Conservation (phyloP, 73 alveolate species). For the Paramecium caudatum region DNA sequence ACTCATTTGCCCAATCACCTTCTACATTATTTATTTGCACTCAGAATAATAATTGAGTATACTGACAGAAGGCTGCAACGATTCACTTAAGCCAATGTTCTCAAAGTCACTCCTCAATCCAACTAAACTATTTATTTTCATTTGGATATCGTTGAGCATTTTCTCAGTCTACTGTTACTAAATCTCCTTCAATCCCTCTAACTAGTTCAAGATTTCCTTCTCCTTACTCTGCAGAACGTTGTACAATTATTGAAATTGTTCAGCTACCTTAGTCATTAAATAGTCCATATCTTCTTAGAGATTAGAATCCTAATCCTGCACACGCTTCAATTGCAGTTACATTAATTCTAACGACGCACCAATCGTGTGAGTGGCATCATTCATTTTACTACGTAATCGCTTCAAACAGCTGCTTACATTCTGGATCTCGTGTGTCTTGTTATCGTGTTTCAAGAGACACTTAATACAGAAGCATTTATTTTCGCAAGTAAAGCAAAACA, state of each 20-base stretch:
- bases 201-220: background rate
- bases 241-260: constrained; percentile 25
- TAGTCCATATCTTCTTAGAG: constrained; percentile 39
- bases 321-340: constrained; percentile 47
- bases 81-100: constrained; percentile 66
- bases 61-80: constrained; percentile 27
- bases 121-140: constrained; percentile 53
- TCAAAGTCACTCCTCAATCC: constrained; percentile 42
- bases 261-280: background rate
- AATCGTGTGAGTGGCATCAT: constrained; percentile 61
- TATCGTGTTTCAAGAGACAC: constrained; percentile 56
- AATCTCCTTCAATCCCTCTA: background rate
- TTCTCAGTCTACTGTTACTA: constrained; percentile 44
- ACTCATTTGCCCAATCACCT: constrained; percentile 48
- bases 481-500: constrained; percentile 63
- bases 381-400: constrained; percentile 59
- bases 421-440: constrained; percentile 45
- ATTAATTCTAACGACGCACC: constrained; percentile 65
- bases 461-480: constrained; percentile 45
- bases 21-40: constrained; percentile 43
- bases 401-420: constrained; percentile 40
- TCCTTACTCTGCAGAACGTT: constrained; percentile 17
- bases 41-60: constrained; percentile 17
- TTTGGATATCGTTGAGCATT: constrained; percentile 33
- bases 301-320: background rate